Base-by-base conservation (phyloP, 2,329 filamentous ascomycete genomes). In the Colletotrichum sp. region DNA sequence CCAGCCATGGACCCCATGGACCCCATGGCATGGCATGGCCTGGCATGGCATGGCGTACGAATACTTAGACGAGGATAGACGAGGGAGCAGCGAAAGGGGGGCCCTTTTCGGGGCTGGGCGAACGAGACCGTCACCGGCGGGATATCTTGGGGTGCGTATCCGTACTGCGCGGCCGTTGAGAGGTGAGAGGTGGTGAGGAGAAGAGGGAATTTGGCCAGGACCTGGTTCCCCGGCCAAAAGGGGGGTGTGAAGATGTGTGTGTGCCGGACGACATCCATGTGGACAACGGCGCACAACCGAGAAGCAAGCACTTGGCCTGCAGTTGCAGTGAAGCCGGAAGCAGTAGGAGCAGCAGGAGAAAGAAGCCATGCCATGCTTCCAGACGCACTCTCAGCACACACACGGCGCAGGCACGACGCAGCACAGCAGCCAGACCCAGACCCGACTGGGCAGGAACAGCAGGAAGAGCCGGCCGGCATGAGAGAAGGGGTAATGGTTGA, bases 261-360 rank as follows among this genome's bases (percentile, higher is more conserved):
- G 73, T 30, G 24, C 43, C 43, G 70, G 72, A 24, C 30, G 28
- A 43, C 61, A 62, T 69, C 70, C 73, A 73, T 68, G 69, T 68
- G 65, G 70, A 75, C 60, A 58, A 71, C 34, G 70, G 70, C 34
- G 64, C 56, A 60, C 73, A 73, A 73, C 56, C 56, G 56, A 70
- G 70, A 21, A 68, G 64, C 73, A 60, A 73, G 70, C 64, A 73
- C 34, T 68, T 48, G 58, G 24, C 58, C 30, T 66, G 60, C 65
- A 75, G 58, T 76, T 70, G 74, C 73, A 77, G 75, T 66, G 58
- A 75, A 71, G 52, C 48, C 64, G 15, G 30, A 70, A 60, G 60
- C 67, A 71, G 43, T 43, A 71, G 65, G 65, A 65, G 38, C 61
- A 65, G 43, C 66, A 65, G 62, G 30, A n/a, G 9, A 58, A 32